These are phyloP conservation scores for Pseudocohnilembus persalinus DNA, from an alignment of 169 alveolate species.

Conservation along the genomic window DNA sequence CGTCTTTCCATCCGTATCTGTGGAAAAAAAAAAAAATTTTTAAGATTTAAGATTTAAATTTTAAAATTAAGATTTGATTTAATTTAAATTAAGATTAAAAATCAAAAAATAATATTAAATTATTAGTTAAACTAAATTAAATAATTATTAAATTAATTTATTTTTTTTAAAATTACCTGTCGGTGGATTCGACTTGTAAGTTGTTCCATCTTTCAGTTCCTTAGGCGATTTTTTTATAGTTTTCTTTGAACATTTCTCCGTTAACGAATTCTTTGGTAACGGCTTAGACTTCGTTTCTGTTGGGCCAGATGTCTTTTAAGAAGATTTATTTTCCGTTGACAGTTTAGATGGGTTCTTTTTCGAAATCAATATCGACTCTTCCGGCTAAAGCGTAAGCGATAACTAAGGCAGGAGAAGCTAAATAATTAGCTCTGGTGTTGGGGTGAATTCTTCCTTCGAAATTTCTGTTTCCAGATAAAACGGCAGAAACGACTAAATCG, in stretches of 20 bases:
- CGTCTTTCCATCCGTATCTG: constrained; percentile 91
- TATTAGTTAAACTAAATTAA: too few species aligned
- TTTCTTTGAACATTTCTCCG: constrained; percentile 91
- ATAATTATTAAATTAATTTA: too few species aligned
- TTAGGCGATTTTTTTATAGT: constrained; percentile 86
- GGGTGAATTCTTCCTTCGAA: constrained; percentile 98
- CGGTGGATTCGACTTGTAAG: constrained; percentile 35
- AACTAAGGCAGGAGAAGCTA: constrained; percentile 97
- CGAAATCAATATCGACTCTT: constrained; percentile 90
- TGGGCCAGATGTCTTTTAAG: constrained; percentile 93
- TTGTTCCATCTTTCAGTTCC: constrained; percentile 86
- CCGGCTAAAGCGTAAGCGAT: constrained; percentile 97
- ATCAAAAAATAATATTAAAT: too few species aligned
- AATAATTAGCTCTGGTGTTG: constrained; percentile 93
- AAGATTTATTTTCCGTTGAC: constrained; percentile 87
- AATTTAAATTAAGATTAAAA: too few species aligned
- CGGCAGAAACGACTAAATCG: constrained; percentile 93
- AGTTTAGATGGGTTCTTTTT: constrained; percentile 91
- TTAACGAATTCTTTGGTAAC: constrained; percentile 80
- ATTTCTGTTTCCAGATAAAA: constrained; percentile 95
- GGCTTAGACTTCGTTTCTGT: constrained; percentile 80
- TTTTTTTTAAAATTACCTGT: too few species aligned
- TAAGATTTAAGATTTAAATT: too few species aligned
- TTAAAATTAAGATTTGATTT: too few species aligned
- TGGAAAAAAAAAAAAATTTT: too few species aligned